Evolutionary conservation across 306 rosid genomes (phyloP).

Genomic region (Betula pendula): DNA sequence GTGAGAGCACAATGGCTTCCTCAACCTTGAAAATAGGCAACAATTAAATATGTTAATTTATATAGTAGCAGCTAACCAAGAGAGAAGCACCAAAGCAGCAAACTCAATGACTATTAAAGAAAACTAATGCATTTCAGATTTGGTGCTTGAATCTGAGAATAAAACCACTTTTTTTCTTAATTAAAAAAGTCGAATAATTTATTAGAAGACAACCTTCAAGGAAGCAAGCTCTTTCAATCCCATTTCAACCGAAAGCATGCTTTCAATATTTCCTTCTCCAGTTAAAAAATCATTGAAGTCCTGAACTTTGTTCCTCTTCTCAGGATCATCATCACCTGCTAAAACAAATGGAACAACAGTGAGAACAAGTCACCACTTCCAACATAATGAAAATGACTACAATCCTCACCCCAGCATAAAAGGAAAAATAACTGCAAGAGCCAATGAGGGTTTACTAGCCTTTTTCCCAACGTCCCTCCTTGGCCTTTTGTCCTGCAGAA

Average conservation of each 20-base stretch:
- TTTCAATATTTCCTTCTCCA: constrained; percentile 96
- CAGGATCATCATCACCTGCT: constrained; percentile 69
- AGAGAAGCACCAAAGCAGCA: constrained; percentile 20
- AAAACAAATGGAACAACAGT: constrained; percentile 21
- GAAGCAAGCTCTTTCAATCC: constrained; percentile 90
- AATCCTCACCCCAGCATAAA: constrained; percentile 21
- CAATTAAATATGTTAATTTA: constrained; percentile 19
- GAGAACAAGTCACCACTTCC: constrained; percentile 17
- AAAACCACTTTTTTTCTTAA: not conserved
- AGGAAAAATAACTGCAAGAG: constrained; percentile 26
- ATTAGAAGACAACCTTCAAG: constrained; percentile 64
- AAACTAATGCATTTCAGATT: constrained; percentile 2
- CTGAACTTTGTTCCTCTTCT: constrained; percentile 66
- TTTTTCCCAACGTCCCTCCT: constrained; percentile 87
- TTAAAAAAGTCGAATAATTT: constrained; percentile 24
- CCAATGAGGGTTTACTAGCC: constrained; percentile 49
- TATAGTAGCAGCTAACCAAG: constrained; percentile 1
- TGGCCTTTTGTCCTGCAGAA: constrained; percentile 98
- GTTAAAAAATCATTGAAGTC: constrained; percentile 76
- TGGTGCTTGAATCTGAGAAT: not conserved
- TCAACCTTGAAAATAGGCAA: constrained; percentile 57
- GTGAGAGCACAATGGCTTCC: constrained; percentile 82
- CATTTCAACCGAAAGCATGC: constrained; percentile 97
- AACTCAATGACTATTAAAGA: constrained; percentile 13
- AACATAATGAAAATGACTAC: constrained; percentile 13